These are phyloP conservation scores for Aegilops speltoides DNA, from an alignment of 176 grass and related monocot genomes.

Conservation along the genomic window DNA sequence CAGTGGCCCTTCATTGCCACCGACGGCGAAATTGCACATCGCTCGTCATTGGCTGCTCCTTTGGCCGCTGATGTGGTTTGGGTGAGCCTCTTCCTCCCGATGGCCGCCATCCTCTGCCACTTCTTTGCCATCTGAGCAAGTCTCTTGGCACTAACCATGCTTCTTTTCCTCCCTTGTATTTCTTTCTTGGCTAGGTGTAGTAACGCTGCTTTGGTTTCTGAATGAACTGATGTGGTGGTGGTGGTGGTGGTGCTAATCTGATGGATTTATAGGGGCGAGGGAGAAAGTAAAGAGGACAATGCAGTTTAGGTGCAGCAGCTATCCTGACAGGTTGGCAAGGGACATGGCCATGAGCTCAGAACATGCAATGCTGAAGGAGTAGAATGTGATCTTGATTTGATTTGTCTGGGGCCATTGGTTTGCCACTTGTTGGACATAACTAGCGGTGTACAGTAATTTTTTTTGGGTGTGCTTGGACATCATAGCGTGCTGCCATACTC, in stretches of 20 bases:
- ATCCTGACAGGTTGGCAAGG: slow-evolving; percentile 13
- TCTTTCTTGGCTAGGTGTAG: not conserved
- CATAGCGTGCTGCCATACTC: slow-evolving; percentile 19
- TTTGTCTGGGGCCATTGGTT: slow-evolving; percentile 17
- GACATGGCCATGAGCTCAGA: slow-evolving; percentile 26
- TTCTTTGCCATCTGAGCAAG: slow-evolving; percentile 41
- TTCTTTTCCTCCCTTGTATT: not conserved
- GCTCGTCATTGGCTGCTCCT: too few relatives aligned
- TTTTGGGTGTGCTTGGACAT: not conserved
- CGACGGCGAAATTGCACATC: not conserved
- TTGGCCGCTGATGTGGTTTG: not conserved
- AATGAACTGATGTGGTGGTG: not conserved
- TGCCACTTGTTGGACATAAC: slow-evolving; percentile 7
- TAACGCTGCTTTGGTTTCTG: not conserved
- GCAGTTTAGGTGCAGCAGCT: not conserved
- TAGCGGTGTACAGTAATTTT: not conserved
- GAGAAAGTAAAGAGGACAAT: not conserved
- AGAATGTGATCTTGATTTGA: slow-evolving; percentile 13
- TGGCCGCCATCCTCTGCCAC: slow-evolving; percentile 39
- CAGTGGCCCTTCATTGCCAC: slow-evolving; percentile 49
- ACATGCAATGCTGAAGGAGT: slow-evolving; percentile 16
- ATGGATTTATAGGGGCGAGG: slow-evolving; percentile 29
- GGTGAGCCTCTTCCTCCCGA: slow-evolving; percentile 41
- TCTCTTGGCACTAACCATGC: slow-evolving; percentile 50
- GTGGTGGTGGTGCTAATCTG: not conserved